Percentiles rank a stretch among this genome's conserved stretches.
These are phyloP conservation scores for Coprinopsis sp. DNA, from an alignment of 768 basidiomycete species.

Conservation along the genomic window DNA sequence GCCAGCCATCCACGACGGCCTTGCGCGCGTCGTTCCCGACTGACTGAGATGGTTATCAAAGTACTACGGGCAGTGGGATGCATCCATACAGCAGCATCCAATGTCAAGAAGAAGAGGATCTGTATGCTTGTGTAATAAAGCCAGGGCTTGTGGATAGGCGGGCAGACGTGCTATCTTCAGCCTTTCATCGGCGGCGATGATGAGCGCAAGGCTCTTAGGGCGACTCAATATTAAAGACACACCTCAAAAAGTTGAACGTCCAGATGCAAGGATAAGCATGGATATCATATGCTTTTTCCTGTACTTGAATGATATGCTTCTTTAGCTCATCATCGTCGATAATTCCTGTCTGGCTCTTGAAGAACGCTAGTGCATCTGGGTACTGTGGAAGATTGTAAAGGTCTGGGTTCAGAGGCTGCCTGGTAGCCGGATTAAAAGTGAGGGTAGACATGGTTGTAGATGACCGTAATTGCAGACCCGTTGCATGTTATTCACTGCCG, in stretches of 20 bases:
- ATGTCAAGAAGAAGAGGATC: conserved; percentile 37
- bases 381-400: conserved; percentile 19
- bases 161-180: conserved; percentile 32
- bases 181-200: conserved; percentile 7
- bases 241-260: conserved; percentile 31
- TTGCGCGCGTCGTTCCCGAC: conserved; percentile 39
- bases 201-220: not conserved
- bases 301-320: conserved; percentile 35
- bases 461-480: too few species aligned
- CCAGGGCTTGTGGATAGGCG: conserved; percentile 27
- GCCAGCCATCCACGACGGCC: conserved; percentile 36
- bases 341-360: conserved; percentile 33
- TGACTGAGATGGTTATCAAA: conserved; percentile 11
- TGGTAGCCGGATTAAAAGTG: too few species aligned
- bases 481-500: too few species aligned
- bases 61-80: not conserved
- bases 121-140: conserved; percentile 20
- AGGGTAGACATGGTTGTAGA: too few species aligned
- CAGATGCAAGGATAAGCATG: conserved; percentile 36
- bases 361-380: conserved; percentile 28
- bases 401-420: conserved; percentile 20
- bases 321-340: conserved; percentile 32
- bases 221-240: not conserved
- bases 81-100: conserved; percentile 38
- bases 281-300: conserved; percentile 31